phyloP scores from a whole-genome alignment of 2,329 filamentous ascomycete species.

The Paraphoma sp. region DNA sequence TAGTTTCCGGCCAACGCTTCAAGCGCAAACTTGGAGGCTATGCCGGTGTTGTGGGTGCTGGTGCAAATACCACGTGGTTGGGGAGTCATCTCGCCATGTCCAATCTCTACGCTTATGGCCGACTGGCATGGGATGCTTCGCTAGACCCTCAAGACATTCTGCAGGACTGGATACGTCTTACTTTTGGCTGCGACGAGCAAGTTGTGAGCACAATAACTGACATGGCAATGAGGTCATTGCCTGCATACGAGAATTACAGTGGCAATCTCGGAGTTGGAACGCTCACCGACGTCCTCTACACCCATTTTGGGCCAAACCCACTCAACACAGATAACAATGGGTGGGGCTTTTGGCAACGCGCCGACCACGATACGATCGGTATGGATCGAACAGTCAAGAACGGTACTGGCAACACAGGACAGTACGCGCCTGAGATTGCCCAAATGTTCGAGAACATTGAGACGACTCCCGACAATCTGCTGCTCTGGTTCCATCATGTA shows the following conservation, averaged over 20 bases:
- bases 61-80: slow-evolving; percentile 70
- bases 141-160: slow-evolving; percentile 59
- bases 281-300: slow-evolving; percentile 70
- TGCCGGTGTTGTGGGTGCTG: slow-evolving; percentile 72
- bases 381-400: slow-evolving; percentile 76
- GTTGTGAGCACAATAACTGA: slow-evolving; percentile 66
- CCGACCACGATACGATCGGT: slow-evolving; percentile 65
- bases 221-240: slow-evolving; percentile 74
- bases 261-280: slow-evolving; percentile 76
- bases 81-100: slow-evolving; percentile 72
- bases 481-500: slow-evolving; percentile 79
- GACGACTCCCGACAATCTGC: slow-evolving; percentile 70
- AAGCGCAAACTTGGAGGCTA: slow-evolving; percentile 65
- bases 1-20: slow-evolving; percentile 67
- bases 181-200: slow-evolving; percentile 62
- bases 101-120: slow-evolving; percentile 72
- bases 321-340: slow-evolving; percentile 70
- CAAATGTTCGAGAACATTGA: slow-evolving; percentile 64
- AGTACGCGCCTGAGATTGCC: slow-evolving; percentile 69
- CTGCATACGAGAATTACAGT: slow-evolving; percentile 73
- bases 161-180: slow-evolving; percentile 71
- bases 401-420: slow-evolving; percentile 69
- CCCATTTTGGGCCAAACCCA: slow-evolving; percentile 72
- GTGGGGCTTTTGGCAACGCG: slow-evolving; percentile 77
- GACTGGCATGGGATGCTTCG: slow-evolving; percentile 69